Conservation (phyloP, 169 alveolate species). For the Cardiosporidium cionae region DNA sequence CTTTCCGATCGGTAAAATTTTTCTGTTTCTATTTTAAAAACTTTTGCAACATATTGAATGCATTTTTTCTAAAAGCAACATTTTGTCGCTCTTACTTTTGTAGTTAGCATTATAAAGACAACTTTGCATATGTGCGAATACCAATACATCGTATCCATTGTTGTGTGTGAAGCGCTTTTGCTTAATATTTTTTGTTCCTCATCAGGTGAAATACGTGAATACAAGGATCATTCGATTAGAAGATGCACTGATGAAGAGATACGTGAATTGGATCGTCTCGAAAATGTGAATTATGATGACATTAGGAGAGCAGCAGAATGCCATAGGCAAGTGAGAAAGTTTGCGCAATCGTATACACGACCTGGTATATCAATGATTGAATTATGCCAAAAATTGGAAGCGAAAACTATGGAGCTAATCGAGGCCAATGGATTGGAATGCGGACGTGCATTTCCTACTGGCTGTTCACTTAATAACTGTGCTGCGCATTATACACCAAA, state of each 20-base stretch:
- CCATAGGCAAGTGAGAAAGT: constrained; percentile 87
- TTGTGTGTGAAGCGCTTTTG: neutral
- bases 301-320: constrained; percentile 98
- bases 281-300: constrained; percentile 72
- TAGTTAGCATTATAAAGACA: neutral
- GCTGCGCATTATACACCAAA: constrained; percentile 99
- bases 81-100: neutral
- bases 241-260: constrained; percentile 13
- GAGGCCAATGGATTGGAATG: constrained; percentile 88
- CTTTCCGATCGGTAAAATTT: constrained; percentile 47
- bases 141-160: neutral
- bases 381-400: constrained; percentile 89
- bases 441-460: constrained; percentile 99
- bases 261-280: constrained; percentile 24
- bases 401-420: constrained; percentile 86
- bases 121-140: neutral
- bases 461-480: constrained; percentile 89
- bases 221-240: neutral
- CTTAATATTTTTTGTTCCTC: neutral
- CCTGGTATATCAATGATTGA: constrained; percentile 87
- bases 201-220: neutral
- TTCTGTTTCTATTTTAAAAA: neutral
- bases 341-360: constrained; percentile 77
- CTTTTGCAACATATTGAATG: neutral
- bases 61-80: neutral